These are phyloP conservation scores for Euphrasia confusa DNA, from an alignment of 257 asterid species.

Conservation along the genomic window DNA sequence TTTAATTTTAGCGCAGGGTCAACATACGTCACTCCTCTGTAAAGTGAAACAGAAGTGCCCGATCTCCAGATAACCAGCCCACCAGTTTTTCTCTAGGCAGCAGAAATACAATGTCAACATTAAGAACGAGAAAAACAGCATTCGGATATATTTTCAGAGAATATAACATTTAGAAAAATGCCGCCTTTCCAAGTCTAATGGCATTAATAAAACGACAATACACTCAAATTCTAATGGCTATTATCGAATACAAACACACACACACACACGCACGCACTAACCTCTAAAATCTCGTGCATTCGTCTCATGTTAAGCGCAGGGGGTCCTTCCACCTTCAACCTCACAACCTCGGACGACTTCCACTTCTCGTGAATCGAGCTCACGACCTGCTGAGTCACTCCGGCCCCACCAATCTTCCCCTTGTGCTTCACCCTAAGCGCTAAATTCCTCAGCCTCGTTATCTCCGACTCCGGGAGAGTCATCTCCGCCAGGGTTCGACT, in stretches of 20 bases:
- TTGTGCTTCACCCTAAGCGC: slow-evolving; percentile 67
- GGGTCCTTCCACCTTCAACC: slow-evolving; percentile 85
- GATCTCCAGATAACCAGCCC: slow-evolving; percentile 98
- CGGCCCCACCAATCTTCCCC: slow-evolving; percentile 64
- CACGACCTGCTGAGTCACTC: slow-evolving; percentile 75
- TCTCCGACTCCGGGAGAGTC: slow-evolving; percentile 81
- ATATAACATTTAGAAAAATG: background rate
- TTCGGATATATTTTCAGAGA: background rate
- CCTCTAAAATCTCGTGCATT: slow-evolving; percentile 87
- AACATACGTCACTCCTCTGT: slow-evolving; percentile 74
- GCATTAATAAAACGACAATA: background rate
- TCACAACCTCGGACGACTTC: slow-evolving; percentile 73
- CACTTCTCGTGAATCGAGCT: slow-evolving; percentile 78
- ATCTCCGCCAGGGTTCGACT: slow-evolving; percentile 63
- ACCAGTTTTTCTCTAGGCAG: slow-evolving; percentile 84
- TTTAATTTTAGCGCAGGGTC: slow-evolving; percentile 38
- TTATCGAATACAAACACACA: slow-evolving; percentile 3
- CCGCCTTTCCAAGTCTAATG: no score
- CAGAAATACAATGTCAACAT: slow-evolving; percentile 23
- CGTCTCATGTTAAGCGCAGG: slow-evolving; percentile 94
- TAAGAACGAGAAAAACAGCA: slow-evolving; percentile 11
- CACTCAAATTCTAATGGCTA: background rate
- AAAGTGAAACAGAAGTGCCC: slow-evolving; percentile 78
- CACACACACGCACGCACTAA: slow-evolving; percentile 14
- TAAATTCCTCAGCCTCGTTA: slow-evolving; percentile 63